Percentiles rank a stretch among this genome's conserved stretches.
phyloP scores from a whole-genome alignment of 108 stramenopile species.

The Thalassiosira profunda region DNA sequence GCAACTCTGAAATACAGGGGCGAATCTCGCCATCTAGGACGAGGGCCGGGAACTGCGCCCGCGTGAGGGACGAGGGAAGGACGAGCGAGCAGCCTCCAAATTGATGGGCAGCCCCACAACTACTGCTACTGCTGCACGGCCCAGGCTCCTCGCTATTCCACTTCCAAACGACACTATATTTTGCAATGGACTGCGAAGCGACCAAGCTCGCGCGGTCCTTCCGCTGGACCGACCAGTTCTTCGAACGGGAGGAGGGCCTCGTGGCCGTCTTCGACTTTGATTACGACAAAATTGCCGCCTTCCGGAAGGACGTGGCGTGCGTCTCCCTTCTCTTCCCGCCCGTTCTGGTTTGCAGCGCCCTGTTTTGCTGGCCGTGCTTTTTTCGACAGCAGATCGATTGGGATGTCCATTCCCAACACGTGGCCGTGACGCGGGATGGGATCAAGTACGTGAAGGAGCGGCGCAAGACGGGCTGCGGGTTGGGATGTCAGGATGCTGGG shows the following conservation, averaged over 20 bases:
- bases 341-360: background rate
- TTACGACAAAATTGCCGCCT: slow-evolving; percentile 28
- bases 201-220: slow-evolving; percentile 5
- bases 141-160: too few relatives aligned
- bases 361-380: slow-evolving; percentile 7
- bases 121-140: too few relatives aligned
- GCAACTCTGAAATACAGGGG: too few relatives aligned
- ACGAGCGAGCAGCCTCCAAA: too few relatives aligned
- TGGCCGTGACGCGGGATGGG: slow-evolving; percentile 53
- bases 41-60: too few relatives aligned
- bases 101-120: too few relatives aligned
- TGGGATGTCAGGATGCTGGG: slow-evolving; percentile 27
- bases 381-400: slow-evolving; percentile 19
- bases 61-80: too few relatives aligned
- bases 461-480: slow-evolving; percentile 14
- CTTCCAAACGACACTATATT: too few relatives aligned
- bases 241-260: slow-evolving; percentile 43
- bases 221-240: slow-evolving; percentile 48
- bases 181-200: background rate
- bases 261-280: slow-evolving; percentile 56
- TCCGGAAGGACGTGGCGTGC: slow-evolving; percentile 4
- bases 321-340: slow-evolving; percentile 4
- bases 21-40: too few relatives aligned
- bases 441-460: slow-evolving; percentile 43
- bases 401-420: slow-evolving; percentile 36